Conservation (phyloP, 106 monocot genomes). For the Dactylorhiza incarnata region DNA sequence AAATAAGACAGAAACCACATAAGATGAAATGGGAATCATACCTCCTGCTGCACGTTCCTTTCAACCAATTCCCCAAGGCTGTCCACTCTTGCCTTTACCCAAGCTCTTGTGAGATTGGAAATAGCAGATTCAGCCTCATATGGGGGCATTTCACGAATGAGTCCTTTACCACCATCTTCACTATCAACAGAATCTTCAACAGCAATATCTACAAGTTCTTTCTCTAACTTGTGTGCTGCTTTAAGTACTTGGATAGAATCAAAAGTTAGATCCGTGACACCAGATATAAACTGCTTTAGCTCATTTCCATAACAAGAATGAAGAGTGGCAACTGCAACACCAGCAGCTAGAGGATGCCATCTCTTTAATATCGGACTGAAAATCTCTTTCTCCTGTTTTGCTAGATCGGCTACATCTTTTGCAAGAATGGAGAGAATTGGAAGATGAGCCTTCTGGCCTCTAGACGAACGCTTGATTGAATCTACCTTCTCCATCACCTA, state of each 20-base stretch:
- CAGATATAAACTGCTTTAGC: conserved; percentile 74
- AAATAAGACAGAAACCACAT: background rate
- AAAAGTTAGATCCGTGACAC: conserved; percentile 67
- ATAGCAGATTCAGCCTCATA: conserved; percentile 78
- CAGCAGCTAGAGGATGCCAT: conserved; percentile 90
- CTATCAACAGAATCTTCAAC: conserved; percentile 96
- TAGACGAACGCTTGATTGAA: conserved; percentile 51
- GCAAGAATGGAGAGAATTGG: conserved; percentile 79
- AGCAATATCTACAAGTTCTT: conserved; percentile 86
- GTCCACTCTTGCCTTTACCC: conserved; percentile 72
- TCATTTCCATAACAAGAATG: conserved; percentile 96
- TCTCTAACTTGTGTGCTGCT: conserved; percentile 90
- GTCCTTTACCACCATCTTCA: conserved; percentile 85
- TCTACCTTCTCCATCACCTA: conserved; percentile 90
- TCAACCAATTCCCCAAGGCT: conserved; percentile 75
- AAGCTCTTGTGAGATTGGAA: conserved; percentile 63
- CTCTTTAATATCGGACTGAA: conserved; percentile 81
- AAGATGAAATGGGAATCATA: conserved; percentile 14
- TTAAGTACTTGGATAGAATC: conserved; percentile 78
- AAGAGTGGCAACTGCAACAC: conserved; percentile 93
- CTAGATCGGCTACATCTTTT: conserved; percentile 71
- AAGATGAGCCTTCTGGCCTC: conserved; percentile 22
- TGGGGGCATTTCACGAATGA: conserved; percentile 94
- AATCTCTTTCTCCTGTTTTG: conserved; percentile 69
- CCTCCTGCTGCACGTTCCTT: conserved; percentile 85